Base-by-base conservation (phyloP, 805 yeast species). In the Myxozyma sirexii region DNA sequence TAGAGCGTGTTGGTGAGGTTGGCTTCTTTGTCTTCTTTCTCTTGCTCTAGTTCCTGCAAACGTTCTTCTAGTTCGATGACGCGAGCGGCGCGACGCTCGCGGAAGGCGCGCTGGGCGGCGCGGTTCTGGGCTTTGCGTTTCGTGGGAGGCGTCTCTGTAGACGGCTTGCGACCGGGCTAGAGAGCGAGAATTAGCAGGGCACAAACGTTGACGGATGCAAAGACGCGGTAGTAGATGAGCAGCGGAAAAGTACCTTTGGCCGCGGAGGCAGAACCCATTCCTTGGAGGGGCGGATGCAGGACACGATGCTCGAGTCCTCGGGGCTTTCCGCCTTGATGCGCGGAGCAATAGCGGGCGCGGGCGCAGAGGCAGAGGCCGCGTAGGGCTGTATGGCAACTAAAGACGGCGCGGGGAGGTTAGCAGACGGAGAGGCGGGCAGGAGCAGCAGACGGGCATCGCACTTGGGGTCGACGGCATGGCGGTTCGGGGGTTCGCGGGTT, bases 61-160 rank as follows among this genome's bases (percentile, higher is more conserved):
- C 83, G 84, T 53, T 80, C 82, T 71, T 90, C 96, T 56, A 92
- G 77, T 70, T 88, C 96, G 59, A 84, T 84, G 6, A 90, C 89
- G 53, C 91, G 76, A 33, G 88, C 87, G 19, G 97, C 96, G 68
- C 96, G 77, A 65, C 97, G 79, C 72, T 90, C 96, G 65, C 97
- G 77, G 75, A 90, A 89, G 1, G 97, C 96, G 59, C 96, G 71
- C 77, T 92, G 96, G 23, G 97, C 96, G n/a, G 94, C 96, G 59
- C 97, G 77, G 71, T 91, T 91, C 73, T 88, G 97, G 2, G 96
- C 96, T 73, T 90, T 90, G 55, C 97, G 77, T 72, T 89, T 88
- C 26, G 87, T 84, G 0, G 92, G 91, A 0, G 96, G 96, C 0
- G 92, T 83, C 65, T 90, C 96, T 3, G 81, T 80, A 64, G 84